Conservation (phyloP, 192 early-diverging fungal genomes). For the Mortierella hygrophila region DNA sequence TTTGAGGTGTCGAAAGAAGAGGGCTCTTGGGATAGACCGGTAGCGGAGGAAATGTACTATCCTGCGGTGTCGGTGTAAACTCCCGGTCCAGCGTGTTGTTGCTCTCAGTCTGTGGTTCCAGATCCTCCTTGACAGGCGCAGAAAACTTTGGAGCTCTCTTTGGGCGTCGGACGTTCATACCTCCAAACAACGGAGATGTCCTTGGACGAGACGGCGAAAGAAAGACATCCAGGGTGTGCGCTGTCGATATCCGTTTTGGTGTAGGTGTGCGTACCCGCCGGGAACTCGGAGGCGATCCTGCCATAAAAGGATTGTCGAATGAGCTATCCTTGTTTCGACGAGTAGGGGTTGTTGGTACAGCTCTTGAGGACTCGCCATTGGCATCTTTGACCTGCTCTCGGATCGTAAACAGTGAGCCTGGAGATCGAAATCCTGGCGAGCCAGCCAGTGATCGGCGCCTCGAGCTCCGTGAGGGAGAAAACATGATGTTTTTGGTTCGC, state of each 20-base stretch:
- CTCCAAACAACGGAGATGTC: conserved; percentile 41
- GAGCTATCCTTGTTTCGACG: neutral
- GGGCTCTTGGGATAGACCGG: neutral
- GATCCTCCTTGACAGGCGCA: conserved; percentile 20
- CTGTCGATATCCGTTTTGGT: conserved; percentile 1
- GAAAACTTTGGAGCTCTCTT: conserved; percentile 1
- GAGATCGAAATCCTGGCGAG: conserved; percentile 17
- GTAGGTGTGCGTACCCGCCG: conserved; percentile 15
- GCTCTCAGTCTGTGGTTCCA: conserved; percentile 5
- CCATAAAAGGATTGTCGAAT: neutral
- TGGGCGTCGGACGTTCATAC: conserved; percentile 32
- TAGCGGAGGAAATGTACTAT: neutral
- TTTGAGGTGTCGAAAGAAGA: conserved; percentile 24
- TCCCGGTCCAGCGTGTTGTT: neutral
- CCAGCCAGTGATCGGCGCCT: conserved; percentile 3
- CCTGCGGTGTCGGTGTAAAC: neutral
- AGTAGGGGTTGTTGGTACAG: neutral
- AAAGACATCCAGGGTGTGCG: conserved; percentile 1
- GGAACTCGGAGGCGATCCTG: neutral
- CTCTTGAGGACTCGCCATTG: neutral
- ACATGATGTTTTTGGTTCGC: neutral
- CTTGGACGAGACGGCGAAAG: conserved; percentile 27
- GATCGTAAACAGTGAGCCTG: conserved; percentile 23
- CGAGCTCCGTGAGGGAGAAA: conserved; percentile 27
- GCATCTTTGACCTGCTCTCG: neutral